Base-by-base conservation (phyloP, 148 eudicot species). In the Agrostemma githago region DNA sequence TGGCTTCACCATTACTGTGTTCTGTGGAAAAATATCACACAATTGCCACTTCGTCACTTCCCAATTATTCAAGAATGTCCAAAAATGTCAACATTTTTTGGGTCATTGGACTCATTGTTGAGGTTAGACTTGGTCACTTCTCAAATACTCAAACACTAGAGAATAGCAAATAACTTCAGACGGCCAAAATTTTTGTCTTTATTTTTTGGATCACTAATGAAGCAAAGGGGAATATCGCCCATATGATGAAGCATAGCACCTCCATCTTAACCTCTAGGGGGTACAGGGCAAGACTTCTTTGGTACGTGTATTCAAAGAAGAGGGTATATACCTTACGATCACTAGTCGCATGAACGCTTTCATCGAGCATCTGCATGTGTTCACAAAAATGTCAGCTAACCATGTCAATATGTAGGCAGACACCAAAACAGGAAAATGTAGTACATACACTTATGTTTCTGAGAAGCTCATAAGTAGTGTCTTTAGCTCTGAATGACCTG, bases 381-480 rank as follows among this genome's bases (percentile, higher is more conserved):
- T 16, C 54, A 19, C 43, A 66, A 42, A 42, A 51, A 14, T 7
- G 63, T 73, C 34, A 76, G 44, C 14, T 70, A 11, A 67, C n/a
- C 9, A 66, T n/a, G 70, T 58, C 51, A 15, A 6, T 48, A 42
- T 15, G 26, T 37, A 12, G 41, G 68, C 9, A 43, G 42, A 26
- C 37, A 69, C 0, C 42, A 73, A 68, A 9, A 62, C 8, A 8
- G 3, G 34, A 39, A 38, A 4, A 48, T 11, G 16, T 5, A 61
- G 53, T 60, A 51, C 82, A 56, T 84, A 81, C 87, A 17, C 80
- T 72, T 43, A 84, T 73, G 73, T 84, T 84, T 71, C 77, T 77
- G 20, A 79, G 76, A 71, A 84, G 87, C 71, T 84, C 87, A 66
- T 37, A 84, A 62, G 79, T 73, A 46, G 81, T 69, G 46, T 84